Conservation (phyloP, 1,284 basidiomycete genomes). For the Fomitopsis betulina region DNA sequence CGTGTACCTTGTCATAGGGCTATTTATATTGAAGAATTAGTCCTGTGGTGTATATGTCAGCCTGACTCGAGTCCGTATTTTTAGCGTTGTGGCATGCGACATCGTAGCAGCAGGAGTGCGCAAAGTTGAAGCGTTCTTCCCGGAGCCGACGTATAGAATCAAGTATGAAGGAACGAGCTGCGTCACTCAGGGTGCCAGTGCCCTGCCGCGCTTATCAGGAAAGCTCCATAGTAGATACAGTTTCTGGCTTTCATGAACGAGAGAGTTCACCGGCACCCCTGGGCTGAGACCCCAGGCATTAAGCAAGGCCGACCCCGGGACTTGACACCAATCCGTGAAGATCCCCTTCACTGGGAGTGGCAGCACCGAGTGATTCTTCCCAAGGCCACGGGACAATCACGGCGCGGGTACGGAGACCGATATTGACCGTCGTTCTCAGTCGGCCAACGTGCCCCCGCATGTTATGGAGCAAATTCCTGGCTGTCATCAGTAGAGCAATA, state of each 20-base stretch:
- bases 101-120: background rate
- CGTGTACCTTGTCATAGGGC: background rate
- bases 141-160: background rate
- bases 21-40: background rate
- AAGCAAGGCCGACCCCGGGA: background rate
- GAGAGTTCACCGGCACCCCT: background rate
- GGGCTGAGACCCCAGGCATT: background rate
- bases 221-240: background rate
- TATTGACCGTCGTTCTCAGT: no score
- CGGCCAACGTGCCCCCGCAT: background rate
- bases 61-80: background rate
- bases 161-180: background rate
- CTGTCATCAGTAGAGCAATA: background rate
- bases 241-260: background rate
- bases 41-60: background rate
- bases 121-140: background rate
- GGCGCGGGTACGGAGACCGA: no score
- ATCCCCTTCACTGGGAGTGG: background rate
- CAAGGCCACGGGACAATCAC: background rate
- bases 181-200: background rate
- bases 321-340: background rate
- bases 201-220: background rate
- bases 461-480: background rate
- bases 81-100: conserved; percentile 3
- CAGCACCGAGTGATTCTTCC: background rate